Percentiles rank a stretch among this genome's conserved stretches.
phyloP scores from a whole-genome alignment of 306 rosid genomes.

The Trifolium subterraneum region DNA sequence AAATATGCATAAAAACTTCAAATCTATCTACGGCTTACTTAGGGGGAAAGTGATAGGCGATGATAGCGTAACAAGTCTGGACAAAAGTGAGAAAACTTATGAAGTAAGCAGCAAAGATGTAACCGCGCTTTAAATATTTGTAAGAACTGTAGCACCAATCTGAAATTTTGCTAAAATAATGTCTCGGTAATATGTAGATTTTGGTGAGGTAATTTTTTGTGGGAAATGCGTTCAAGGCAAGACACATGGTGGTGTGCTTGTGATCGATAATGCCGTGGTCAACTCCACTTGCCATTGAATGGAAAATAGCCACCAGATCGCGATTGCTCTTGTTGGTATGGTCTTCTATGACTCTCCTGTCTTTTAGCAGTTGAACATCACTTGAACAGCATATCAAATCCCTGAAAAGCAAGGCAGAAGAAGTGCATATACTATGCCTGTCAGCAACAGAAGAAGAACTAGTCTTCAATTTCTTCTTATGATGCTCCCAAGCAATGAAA shows the following conservation, averaged over 20 bases:
- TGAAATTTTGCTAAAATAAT: neutral
- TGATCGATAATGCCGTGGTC: neutral
- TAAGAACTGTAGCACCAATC: neutral
- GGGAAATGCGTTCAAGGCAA: neutral
- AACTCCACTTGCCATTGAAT: neutral
- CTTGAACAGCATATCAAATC: slow-evolving; percentile 21
- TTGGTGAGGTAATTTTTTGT: too few species aligned
- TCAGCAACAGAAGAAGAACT: neutral
- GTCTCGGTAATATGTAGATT: neutral
- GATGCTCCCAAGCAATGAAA: slow-evolving; percentile 21
- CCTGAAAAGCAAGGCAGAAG: neutral
- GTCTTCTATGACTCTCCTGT: neutral
- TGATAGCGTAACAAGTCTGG: slow-evolving; percentile 1
- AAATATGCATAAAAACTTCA: too few species aligned
- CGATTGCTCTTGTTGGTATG: neutral
- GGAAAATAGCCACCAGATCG: neutral
- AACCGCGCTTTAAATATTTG: slow-evolving; percentile 9
- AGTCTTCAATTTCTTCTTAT: neutral
- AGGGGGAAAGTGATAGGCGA: neutral
- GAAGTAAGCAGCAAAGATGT: neutral
- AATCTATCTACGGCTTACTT: neutral
- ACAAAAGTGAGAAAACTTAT: neutral
- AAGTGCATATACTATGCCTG: neutral
- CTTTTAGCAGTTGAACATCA: slow-evolving; percentile 13
- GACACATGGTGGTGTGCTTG: neutral